A percentile compares a stretch with the other conserved stretches of the same genome.
These are phyloP conservation scores for Xylaria grammica DNA, from an alignment of 495 filamentous ascomycete species.

Conservation along the genomic window DNA sequence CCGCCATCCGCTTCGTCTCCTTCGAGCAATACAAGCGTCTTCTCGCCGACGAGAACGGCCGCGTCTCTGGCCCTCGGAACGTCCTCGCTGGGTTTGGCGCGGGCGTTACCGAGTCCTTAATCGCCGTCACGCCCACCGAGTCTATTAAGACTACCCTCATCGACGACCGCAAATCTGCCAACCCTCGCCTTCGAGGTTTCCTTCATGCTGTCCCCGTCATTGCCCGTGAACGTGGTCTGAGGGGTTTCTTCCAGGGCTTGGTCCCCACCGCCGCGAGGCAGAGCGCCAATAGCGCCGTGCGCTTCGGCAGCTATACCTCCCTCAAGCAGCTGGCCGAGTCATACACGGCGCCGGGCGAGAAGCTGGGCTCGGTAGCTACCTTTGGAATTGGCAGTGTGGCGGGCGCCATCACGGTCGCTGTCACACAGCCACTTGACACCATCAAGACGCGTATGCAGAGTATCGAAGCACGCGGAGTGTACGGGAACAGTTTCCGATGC, in stretches of 20 bases:
- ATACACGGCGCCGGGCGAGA: conserved; percentile 93
- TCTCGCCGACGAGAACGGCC: conserved; percentile 83
- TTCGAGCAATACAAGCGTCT: conserved; percentile 91
- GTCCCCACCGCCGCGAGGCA: conserved; percentile 93
- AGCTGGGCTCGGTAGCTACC: conserved; percentile 84
- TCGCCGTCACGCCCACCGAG: conserved; percentile 96
- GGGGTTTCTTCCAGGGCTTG: conserved; percentile 96
- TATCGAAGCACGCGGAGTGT: conserved; percentile 80
- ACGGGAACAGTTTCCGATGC: conserved; percentile 89
- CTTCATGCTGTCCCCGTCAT: conserved; percentile 89
- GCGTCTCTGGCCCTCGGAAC: conserved; percentile 86
- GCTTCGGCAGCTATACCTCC: conserved; percentile 89
- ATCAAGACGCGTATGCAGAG: conserved; percentile 99
- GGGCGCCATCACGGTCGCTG: conserved; percentile 91
- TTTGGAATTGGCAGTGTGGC: conserved; percentile 91
- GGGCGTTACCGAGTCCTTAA: conserved; percentile 88
- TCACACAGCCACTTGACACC: conserved; percentile 90
- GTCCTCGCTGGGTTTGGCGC: conserved; percentile 95
- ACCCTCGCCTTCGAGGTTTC: conserved; percentile 87
- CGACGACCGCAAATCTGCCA: conserved; percentile 89
- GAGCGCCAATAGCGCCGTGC: conserved; percentile 88
- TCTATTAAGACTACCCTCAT: conserved; percentile 98
- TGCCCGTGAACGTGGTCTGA: conserved; percentile 80
- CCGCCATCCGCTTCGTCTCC: conserved; percentile 93
- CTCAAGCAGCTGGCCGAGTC: conserved; percentile 89